phyloP scores from a whole-genome alignment of 805 yeast genomes.

The Schwanniomyces yamadae region DNA sequence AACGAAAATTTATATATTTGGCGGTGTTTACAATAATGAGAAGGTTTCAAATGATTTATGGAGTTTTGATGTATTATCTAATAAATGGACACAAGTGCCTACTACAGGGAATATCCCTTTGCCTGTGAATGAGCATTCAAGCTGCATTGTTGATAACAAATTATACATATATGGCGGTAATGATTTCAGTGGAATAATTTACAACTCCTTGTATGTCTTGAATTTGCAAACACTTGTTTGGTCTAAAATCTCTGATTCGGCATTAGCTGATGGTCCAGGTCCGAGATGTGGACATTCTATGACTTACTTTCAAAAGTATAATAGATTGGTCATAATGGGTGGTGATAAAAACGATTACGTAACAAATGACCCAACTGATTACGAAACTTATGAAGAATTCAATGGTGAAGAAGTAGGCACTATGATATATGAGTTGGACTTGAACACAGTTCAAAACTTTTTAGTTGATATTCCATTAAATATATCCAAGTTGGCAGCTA shows the following conservation, averaged over 20 bases:
- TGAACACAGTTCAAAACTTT: conserved; percentile 37
- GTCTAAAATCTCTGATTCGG: conserved; percentile 60
- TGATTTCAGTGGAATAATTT: conserved; percentile 65
- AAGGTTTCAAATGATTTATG: conserved; percentile 74
- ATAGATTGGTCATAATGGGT: conserved; percentile 82
- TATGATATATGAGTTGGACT: conserved; percentile 63
- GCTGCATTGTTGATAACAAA: conserved; percentile 72
- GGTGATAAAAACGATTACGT: conserved; percentile 81
- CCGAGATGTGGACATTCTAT: conserved; percentile 91
- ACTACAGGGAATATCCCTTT: conserved; percentile 77
- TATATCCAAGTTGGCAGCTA: conserved; percentile 7
- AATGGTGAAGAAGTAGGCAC: conserved; percentile 53
- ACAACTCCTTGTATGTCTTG: conserved; percentile 68
- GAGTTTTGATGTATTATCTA: conserved; percentile 68
- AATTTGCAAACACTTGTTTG: conserved; percentile 71
- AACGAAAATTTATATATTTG: conserved; percentile 80
- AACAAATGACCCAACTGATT: conserved; percentile 43
- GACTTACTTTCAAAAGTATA: conserved; percentile 63
- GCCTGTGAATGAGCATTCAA: conserved; percentile 89
- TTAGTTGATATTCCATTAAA: conserved; percentile 19
- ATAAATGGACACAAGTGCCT: conserved; percentile 68
- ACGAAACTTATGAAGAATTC: conserved; percentile 52
- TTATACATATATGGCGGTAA: conserved; percentile 91
- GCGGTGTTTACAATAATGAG: conserved; percentile 76
- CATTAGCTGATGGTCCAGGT: conserved; percentile 59